phyloP scores from a whole-genome alignment of 2,329 filamentous ascomycete species.

The Paraphoma chrysanthemicola region DNA sequence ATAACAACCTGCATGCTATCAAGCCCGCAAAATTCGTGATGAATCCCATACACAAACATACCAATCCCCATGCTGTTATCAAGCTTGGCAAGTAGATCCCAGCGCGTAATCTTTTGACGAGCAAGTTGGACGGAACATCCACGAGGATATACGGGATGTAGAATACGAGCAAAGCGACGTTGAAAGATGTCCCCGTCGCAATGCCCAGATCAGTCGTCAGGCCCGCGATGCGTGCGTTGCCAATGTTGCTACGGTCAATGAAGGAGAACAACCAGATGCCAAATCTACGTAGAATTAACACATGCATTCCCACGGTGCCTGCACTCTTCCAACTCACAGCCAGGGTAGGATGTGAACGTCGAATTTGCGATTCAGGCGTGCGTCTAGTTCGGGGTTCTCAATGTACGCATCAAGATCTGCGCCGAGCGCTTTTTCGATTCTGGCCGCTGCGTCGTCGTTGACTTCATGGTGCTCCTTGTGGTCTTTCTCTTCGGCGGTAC shows the following conservation, averaged over 20 bases:
- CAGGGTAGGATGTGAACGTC: slow-evolving; percentile 54
- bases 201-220: slow-evolving; percentile 49
- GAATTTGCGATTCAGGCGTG: slow-evolving; percentile 50
- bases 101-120: slow-evolving; percentile 50
- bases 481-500: background rate
- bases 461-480: background rate
- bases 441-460: background rate
- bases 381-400: slow-evolving; percentile 27
- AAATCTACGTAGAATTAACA: slow-evolving; percentile 27
- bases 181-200: slow-evolving; percentile 49
- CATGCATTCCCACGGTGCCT: too few relatives aligned
- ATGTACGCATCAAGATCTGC: background rate
- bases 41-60: slow-evolving; percentile 51
- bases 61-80: slow-evolving; percentile 50
- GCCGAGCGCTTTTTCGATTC: background rate
- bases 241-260: slow-evolving; percentile 53
- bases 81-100: slow-evolving; percentile 51
- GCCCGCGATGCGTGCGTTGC: slow-evolving; percentile 54
- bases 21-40: slow-evolving; percentile 51
- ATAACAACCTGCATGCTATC: slow-evolving; percentile 49
- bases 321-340: slow-evolving; percentile 26
- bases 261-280: slow-evolving; percentile 56
- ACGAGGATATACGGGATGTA: slow-evolving; percentile 54
- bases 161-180: slow-evolving; percentile 53
- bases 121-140: slow-evolving; percentile 51